Conservation (phyloP, 176 grass and related monocot species). For the Tuctoria greenei region DNA sequence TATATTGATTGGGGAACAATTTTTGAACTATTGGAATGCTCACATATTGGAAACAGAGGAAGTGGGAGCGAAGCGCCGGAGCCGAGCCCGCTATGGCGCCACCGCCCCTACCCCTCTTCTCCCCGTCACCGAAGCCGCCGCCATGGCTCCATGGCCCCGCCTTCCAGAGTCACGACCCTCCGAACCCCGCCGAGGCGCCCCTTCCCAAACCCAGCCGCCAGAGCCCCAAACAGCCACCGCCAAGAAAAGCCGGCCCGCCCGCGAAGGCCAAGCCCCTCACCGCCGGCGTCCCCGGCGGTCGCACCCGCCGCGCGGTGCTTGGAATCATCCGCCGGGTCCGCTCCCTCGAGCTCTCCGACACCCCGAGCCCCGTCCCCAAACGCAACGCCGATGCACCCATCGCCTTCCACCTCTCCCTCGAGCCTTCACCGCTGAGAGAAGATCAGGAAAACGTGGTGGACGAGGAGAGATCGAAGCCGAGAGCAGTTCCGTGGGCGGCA, state of each 20-base stretch:
- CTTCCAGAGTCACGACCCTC: not conserved
- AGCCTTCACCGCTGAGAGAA: not conserved
- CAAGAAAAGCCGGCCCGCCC: slow-evolving; percentile 2
- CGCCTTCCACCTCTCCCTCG: slow-evolving; percentile 40
- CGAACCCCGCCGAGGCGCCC: not conserved
- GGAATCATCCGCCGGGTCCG: slow-evolving; percentile 60
- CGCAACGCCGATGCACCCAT: not conserved
- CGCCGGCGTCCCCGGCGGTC: slow-evolving; percentile 51
- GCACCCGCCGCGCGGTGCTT: slow-evolving; percentile 52
- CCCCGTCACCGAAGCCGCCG: slow-evolving; percentile 31
- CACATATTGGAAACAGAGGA: no score
- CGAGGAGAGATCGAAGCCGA: not conserved
- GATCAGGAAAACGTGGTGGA: not conserved
- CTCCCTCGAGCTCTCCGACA: slow-evolving; percentile 47
- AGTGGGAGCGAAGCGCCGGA: not conserved
- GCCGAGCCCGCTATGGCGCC: slow-evolving; percentile 27
- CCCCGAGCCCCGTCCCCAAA: not conserved
- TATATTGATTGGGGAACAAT: no score
- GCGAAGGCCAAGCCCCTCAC: slow-evolving; percentile 40
- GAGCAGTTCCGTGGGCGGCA: slow-evolving; percentile 51
- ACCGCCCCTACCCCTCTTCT: slow-evolving; percentile 43
- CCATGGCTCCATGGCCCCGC: slow-evolving; percentile 40
- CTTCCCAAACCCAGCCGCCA: slow-evolving; percentile 11
- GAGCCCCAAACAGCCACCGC: slow-evolving; percentile 18
- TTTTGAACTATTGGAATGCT: no score